Evolutionary conservation across 148 eudicot species (phyloP).

Genomic region (Rhododendron ferrugineum): DNA sequence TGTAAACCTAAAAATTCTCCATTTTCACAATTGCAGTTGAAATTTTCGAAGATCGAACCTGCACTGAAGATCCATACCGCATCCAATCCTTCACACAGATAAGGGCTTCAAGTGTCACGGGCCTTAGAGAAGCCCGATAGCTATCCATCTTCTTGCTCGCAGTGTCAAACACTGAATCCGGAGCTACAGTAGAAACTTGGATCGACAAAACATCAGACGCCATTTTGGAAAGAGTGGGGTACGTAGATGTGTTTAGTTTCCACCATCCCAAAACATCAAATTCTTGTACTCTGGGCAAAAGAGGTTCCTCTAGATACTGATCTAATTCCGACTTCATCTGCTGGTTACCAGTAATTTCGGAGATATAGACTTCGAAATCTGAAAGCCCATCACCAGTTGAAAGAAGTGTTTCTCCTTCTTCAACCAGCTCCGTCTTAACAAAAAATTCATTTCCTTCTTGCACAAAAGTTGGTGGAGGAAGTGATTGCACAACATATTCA

Average conservation of each 20-base stretch:
- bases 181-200: slow-evolving; percentile 46
- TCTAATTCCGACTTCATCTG: slow-evolving; percentile 62
- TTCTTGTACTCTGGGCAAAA: slow-evolving; percentile 53
- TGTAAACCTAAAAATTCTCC: slow-evolving; percentile 12
- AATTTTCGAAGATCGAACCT: slow-evolving; percentile 6
- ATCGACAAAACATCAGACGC: slow-evolving; percentile 68
- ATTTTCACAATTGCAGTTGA: slow-evolving; percentile 16
- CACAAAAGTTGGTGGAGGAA: slow-evolving; percentile 60
- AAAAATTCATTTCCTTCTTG: slow-evolving; percentile 39
- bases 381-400: slow-evolving; percentile 32
- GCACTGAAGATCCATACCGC: slow-evolving; percentile 20
- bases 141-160: slow-evolving; percentile 45
- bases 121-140: slow-evolving; percentile 37
- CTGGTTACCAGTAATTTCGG: slow-evolving; percentile 36
- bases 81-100: slow-evolving; percentile 80
- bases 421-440: slow-evolving; percentile 27
- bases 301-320: slow-evolving; percentile 63
- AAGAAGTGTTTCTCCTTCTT: slow-evolving; percentile 27
- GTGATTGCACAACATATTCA: slow-evolving; percentile 57
- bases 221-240: slow-evolving; percentile 75
- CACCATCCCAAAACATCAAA: slow-evolving; percentile 87
- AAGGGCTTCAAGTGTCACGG: slow-evolving; percentile 48
- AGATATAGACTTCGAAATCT: slow-evolving; percentile 60
- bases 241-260: slow-evolving; percentile 47
- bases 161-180: slow-evolving; percentile 58